Evolutionary conservation across 2,329 filamentous ascomycete genomes (phyloP), one percentile per base, ranked within the genome.

Genomic region (Beauveria rudraprayagi): DNA sequence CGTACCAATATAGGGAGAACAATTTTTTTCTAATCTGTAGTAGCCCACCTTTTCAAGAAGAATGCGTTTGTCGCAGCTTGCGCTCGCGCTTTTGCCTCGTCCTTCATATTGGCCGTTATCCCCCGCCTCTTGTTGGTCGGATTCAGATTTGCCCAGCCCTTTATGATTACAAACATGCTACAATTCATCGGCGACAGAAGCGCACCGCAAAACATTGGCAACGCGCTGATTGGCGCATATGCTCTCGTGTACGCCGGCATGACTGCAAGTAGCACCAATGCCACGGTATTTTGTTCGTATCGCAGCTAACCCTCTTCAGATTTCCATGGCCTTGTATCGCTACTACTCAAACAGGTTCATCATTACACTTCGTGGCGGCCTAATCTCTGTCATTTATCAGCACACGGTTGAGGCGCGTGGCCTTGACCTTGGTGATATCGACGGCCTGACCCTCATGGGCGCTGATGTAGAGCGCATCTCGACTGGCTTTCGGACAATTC

Each of bases 391-490:
- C 22, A 56, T 61, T 11, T 61, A 56, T 2, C 43, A 56, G n/a
- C 46, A 61, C 8, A 61, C 59, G 5, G 19, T 56, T 1, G 34
- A 34, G 7, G 44, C 44, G 19, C 43, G 46, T 4, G 16, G 11
- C 28, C 6, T 56, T 10, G 52, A 61, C n/a, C 22, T 55, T 11
- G 43, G 44, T 24, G 51, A 61, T 16, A 50, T 56, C n/a, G 59
- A 51, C n/a, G 59, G 51, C 4, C 9, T 61, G 14, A 79, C 78
- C 4, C 66, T 80, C 6, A 79, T 80, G 75, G 76, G 72, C 44
- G 69, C 75, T 3, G 78, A 81, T 44, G 70, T 78, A 17, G 76
- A 77, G 57, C 70, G 73, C 0, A 73, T 79, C 11, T 67, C 68
- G 2, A 64, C 66, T 0, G 73, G 73, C 0, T 71, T 74, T 51